A percentile compares a stretch with the other conserved stretches of the same genome.
phyloP scores from a whole-genome alignment of 306 rosid species.

The Ceratonia siliqua region DNA sequence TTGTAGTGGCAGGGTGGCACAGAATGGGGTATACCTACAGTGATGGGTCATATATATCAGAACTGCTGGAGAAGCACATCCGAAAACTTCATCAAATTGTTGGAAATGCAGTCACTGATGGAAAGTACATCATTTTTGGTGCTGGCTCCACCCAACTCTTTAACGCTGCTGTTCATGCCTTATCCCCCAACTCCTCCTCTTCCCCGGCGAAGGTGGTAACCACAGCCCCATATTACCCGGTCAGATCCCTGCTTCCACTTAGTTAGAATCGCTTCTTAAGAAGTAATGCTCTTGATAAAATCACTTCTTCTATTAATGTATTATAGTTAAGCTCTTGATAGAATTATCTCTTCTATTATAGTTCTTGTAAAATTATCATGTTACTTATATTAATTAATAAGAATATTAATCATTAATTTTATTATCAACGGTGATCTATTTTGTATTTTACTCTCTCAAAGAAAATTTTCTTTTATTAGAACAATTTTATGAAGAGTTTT shows the following conservation, averaged over 20 bases:
- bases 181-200: conserved; percentile 18
- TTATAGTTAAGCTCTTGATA: no score
- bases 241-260: neutral
- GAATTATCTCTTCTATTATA: no score
- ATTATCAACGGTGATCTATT: no score
- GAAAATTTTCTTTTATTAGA: no score
- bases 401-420: no score
- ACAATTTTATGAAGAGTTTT: no score
- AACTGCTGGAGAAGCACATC: conserved; percentile 29
- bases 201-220: conserved; percentile 33
- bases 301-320: neutral
- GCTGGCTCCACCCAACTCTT: conserved; percentile 45
- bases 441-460: no score
- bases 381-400: no score
- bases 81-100: conserved; percentile 25
- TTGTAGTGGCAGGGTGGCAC: conserved; percentile 49
- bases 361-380: no score
- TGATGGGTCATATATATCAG: neutral
- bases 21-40: conserved; percentile 36
- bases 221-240: conserved; percentile 36
- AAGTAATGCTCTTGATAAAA: no score
- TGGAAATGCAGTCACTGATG: conserved; percentile 42
- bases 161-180: conserved; percentile 45
- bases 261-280: no score
- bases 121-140: conserved; percentile 39